phyloP scores from a whole-genome alignment of 2,329 filamentous ascomycete genomes.

The Botrytis sinoallii region DNA sequence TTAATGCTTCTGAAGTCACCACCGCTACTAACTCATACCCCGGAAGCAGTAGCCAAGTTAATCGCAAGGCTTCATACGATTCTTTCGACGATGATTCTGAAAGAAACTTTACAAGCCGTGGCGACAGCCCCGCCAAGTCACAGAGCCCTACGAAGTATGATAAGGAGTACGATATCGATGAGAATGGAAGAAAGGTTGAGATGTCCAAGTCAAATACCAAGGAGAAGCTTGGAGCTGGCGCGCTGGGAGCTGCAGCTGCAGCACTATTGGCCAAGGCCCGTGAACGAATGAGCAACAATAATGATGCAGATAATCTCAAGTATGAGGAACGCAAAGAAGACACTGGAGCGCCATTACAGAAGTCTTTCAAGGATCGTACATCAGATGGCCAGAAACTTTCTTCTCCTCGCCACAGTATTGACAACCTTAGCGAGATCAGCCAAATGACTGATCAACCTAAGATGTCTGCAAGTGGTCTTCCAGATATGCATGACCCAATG shows the following conservation, averaged over 20 bases:
- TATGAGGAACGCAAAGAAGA: conserved; percentile 32
- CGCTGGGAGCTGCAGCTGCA: conserved; percentile 29
- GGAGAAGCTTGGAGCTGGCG: conserved; percentile 31
- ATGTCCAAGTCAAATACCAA: conserved; percentile 34
- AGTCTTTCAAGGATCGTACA: conserved; percentile 65
- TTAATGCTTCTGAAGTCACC: conserved; percentile 75
- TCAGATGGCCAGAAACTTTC: conserved; percentile 51
- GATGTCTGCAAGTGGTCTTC: conserved; percentile 68
- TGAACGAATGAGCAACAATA: conserved; percentile 27
- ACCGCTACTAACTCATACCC: conserved; percentile 55
- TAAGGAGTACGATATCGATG: conserved; percentile 38
- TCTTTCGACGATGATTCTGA: conserved; percentile 39
- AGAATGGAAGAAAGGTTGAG: conserved; percentile 36
- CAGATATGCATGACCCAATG: conserved; percentile 66
- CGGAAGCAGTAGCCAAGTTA: conserved; percentile 41
- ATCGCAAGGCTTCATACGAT: conserved; percentile 35
- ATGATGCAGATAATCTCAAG: conserved; percentile 31
- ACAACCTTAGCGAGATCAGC: conserved; percentile 49
- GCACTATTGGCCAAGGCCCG: conserved; percentile 31
- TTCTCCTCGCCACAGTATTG: conserved; percentile 56
- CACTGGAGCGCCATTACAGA: conserved; percentile 54
- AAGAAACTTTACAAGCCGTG: conserved; percentile 37
- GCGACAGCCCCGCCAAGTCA: conserved; percentile 46
- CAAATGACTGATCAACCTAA: conserved; percentile 44
- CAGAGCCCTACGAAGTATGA: conserved; percentile 33